These are phyloP conservation scores for Alternaria gaisen DNA, from an alignment of 2,329 filamentous ascomycete genomes.

Conservation along the genomic window DNA sequence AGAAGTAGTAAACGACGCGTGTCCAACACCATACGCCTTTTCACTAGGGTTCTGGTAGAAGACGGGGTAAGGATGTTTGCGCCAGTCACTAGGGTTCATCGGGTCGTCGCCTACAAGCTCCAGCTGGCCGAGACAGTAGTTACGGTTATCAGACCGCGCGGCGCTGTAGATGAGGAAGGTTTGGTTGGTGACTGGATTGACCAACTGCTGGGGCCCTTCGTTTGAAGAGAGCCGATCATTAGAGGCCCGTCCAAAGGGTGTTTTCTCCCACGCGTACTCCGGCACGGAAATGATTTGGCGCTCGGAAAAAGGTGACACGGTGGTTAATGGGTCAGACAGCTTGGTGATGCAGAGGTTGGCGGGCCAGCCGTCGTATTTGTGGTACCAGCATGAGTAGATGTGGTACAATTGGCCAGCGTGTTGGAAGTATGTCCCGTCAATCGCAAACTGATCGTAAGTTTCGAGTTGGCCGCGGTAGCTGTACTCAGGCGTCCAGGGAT, in stretches of 20 bases:
- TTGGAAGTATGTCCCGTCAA: conserved; percentile 63
- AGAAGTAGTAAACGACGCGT: conserved; percentile 61
- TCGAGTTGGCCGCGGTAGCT: conserved; percentile 58
- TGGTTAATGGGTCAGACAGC: conserved; percentile 59
- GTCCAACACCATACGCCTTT: conserved; percentile 59
- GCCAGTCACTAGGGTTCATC: conserved; percentile 60
- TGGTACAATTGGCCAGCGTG: conserved; percentile 51
- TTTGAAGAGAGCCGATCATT: conserved; percentile 60
- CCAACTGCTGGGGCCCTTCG: conserved; percentile 61
- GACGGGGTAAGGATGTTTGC: conserved; percentile 56
- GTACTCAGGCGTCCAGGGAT: conserved; percentile 57
- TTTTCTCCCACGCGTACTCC: conserved; percentile 61
- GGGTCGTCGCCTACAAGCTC: conserved; percentile 60
- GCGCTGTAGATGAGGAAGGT: conserved; percentile 61
- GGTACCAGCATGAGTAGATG: conserved; percentile 54
- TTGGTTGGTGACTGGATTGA: conserved; percentile 58
- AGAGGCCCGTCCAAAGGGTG: conserved; percentile 58
- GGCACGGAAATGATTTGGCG: conserved; percentile 59
- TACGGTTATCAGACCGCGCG: conserved; percentile 61
- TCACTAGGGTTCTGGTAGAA: conserved; percentile 60
- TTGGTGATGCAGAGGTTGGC: conserved; percentile 64
- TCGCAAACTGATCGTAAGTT: conserved; percentile 63
- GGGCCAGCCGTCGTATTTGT: conserved; percentile 60
- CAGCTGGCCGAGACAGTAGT: conserved; percentile 63
- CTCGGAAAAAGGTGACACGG: conserved; percentile 56